Evolutionary conservation across 1,284 basidiomycete genomes (phyloP), one percentile per base, ranked within the genome.

Genomic region (Takashimella koratensis): DNA sequence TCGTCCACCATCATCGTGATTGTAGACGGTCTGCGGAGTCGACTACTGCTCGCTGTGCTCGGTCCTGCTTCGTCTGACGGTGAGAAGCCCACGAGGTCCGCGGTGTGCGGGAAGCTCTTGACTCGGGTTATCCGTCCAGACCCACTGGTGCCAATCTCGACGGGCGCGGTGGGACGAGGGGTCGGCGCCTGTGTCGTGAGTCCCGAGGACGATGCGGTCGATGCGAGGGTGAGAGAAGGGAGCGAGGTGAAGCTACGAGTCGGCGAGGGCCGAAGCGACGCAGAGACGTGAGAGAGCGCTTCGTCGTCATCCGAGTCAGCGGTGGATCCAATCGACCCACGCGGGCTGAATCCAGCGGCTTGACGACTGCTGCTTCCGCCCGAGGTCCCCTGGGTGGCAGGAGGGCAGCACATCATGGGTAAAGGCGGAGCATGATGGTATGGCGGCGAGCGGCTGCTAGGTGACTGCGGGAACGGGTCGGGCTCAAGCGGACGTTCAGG

Each of bases 51-150:
- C 8, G 16, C 16, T 8, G 10, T 36, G 10, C 30, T 16, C 8
- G 8, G 8, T 36, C 10, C 30, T 36, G 16, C 8, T 8, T 8
- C 30, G 16, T 36, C 30, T 16, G 30, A 36, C 30, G 16, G 30
- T 4, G 53, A n/a, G 21, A 30, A 41, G 12, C 52, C 58, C 19
- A 60, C 46, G 19, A 60, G 53, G 49, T 58, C 56, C 5, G 52
- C 59, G 19, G 49, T 42, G 30, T 60, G 61, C 19, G 61, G 58
- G 27, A 63, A 60, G 2, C 53, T 43, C 41, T 63, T 60, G 20
- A 48, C 49, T 21, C 47, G 44, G 8, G 45, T 30, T 4, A 55
- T 43, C 6, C 43, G 21, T 2, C 30, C 20, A 22, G 52, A 27
- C 27, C 36, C 25, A 22, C 24, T 30, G 12, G 47, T 47, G 19